Conservation (phyloP, 371 early-diverging fungal genomes). For the Syncephalastrum racemosum region DNA sequence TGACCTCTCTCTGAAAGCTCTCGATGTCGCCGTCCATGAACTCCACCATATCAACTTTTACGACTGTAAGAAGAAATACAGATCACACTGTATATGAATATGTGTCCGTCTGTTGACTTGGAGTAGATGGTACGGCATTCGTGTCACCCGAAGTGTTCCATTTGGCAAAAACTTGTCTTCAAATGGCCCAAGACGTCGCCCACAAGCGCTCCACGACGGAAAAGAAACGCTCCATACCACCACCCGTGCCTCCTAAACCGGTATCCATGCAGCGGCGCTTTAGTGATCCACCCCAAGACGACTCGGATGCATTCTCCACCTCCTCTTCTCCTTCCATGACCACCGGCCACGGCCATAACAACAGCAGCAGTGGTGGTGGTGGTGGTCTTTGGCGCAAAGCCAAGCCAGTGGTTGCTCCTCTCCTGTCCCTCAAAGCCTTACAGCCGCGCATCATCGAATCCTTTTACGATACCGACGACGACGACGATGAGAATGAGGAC, state of each 20-base stretch:
- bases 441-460: background rate
- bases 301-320: too few species aligned
- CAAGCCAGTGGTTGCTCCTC: conserved; percentile 1
- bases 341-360: background rate
- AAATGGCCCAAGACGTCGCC: conserved; percentile 7
- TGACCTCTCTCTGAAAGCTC: conserved; percentile 37
- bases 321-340: background rate
- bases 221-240: conserved; percentile 10
- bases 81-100: too few species aligned
- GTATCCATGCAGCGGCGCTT: conserved; percentile 4
- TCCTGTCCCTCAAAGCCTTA: background rate
- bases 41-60: conserved; percentile 37
- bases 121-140: too few species aligned
- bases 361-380: background rate
- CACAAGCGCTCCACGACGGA: background rate
- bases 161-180: conserved; percentile 36
- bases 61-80: conserved; percentile 8
- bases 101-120: too few species aligned
- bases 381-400: background rate
- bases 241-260: conserved; percentile 38
- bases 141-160: conserved; percentile 19
- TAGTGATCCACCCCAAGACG: too few species aligned
- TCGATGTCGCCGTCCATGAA: conserved; percentile 30
- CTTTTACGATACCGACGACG: conserved; percentile 16
- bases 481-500: conserved; percentile 19